Conservation (phyloP, 2,329 filamentous ascomycete species). For the Trichoderma lentiforme region DNA sequence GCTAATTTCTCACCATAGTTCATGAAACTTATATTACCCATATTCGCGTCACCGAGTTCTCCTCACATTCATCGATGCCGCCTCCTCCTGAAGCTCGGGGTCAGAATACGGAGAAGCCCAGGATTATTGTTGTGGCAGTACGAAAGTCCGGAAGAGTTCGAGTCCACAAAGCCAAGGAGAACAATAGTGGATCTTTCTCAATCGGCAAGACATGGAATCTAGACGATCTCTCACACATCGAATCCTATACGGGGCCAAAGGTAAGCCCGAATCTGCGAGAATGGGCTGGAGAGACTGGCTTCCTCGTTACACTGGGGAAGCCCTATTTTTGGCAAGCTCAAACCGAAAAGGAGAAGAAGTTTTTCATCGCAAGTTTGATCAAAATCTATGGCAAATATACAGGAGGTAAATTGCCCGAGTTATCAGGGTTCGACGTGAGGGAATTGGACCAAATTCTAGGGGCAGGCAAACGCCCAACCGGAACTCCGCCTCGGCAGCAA, state of each 20-base stretch:
- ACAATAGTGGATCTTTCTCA: constrained; percentile 87
- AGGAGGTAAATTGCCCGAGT: constrained; percentile 72
- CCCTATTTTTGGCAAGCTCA: constrained; percentile 97
- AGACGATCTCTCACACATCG: constrained; percentile 80
- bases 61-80: constrained; percentile 74
- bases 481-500: constrained; percentile 25
- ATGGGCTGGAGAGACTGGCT: constrained; percentile 82
- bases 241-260: constrained; percentile 69
- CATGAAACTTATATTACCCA: constrained; percentile 96
- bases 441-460: constrained; percentile 76
- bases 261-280: constrained; percentile 58
- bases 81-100: constrained; percentile 73
- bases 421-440: constrained; percentile 76
- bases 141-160: constrained; percentile 88
- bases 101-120: constrained; percentile 74
- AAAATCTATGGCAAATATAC: constrained; percentile 98
- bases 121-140: constrained; percentile 90
- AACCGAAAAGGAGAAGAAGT: constrained; percentile 94
- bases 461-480: constrained; percentile 42
- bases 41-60: constrained; percentile 85
- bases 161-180: constrained; percentile 96
- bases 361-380: constrained; percentile 92
- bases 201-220: constrained; percentile 98
- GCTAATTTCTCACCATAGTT: constrained; percentile 29
- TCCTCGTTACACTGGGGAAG: constrained; percentile 84